Base-by-base conservation (phyloP, 345 rosid genomes). In the Iberis pinnata region DNA sequence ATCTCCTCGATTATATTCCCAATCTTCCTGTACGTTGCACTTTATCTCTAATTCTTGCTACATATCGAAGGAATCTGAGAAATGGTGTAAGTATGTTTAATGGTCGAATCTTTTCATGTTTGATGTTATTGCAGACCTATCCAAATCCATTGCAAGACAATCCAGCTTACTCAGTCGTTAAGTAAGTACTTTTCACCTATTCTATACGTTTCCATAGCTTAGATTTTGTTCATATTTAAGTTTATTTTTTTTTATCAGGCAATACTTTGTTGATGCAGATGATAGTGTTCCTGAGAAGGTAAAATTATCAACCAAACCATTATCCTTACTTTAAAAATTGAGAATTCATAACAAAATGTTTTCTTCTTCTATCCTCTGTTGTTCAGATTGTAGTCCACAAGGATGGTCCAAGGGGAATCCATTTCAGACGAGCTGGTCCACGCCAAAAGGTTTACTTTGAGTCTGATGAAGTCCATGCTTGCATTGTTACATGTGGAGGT, bases 401-500 rank as follows among this genome's bases (percentile, higher is more conserved):
- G 65, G 81, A 75, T 57, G 54, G 84, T 60, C 82, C 84, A 1
- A 78, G 95, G 68, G 96, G 96, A 20, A 49, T 64, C 56, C 97
- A 88, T 75, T 88, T 88, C 68, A 73, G 90, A 27, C 83, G 97
- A 0, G 97, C 95, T 49, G 95, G 96, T 59, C 90, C 96, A 7
- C 94, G 97, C 2, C 88, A 88, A 56, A 84, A 78, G 83, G 94
- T 88, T 47, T 82, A 82, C 60, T 86, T 86, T 20, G 76, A 80
- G 19, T 68, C 92, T 0, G 96, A 84, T 49, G 92, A 90, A 68
- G 96, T 82, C 40, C 77, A 72, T 42, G 95, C 97, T 38, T 86
- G 94, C 63, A 86, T 84, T 15, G 96, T 86, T 29, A 86, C 98
- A 15, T 89, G 97, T 25, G 97, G 97, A 8, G 97, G 96, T 58